Percentiles rank a stretch among this genome's conserved stretches.
phyloP scores from a whole-genome alignment of 805 yeast species.

The Nakazawaea pomicola region DNA sequence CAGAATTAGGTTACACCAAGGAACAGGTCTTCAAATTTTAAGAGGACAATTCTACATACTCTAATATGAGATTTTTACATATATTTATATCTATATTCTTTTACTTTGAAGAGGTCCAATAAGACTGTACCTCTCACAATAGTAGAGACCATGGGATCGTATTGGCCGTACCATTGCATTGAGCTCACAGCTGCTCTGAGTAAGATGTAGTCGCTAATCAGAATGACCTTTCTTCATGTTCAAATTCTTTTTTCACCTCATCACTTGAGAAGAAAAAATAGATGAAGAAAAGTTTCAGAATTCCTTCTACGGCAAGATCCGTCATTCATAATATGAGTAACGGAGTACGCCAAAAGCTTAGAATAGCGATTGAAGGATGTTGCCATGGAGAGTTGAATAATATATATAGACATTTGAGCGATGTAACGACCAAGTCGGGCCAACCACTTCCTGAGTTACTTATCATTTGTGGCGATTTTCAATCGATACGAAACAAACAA shows the following conservation, averaged over 20 bases:
- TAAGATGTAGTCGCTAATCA: too few species aligned
- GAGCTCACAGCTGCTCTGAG: background rate
- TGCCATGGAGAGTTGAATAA: conserved; percentile 74
- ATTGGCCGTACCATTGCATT: too few species aligned
- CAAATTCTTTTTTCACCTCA: background rate
- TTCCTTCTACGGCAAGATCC: background rate
- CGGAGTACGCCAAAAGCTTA: conserved; percentile 1
- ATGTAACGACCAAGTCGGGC: conserved; percentile 19
- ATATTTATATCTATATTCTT: too few species aligned
- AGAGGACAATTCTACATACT: conserved; percentile 13
- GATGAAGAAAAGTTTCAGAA: background rate
- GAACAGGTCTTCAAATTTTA: conserved; percentile 88
- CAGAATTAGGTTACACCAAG: conserved; percentile 82
- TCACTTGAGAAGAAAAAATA: background rate
- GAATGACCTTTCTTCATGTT: background rate
- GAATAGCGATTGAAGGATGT: conserved; percentile 81
- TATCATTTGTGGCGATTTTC: conserved; percentile 89
- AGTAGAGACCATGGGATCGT: too few species aligned
- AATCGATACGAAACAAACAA: conserved; percentile 58
- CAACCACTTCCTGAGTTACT: conserved; percentile 46
- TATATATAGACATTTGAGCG: conserved; percentile 39
- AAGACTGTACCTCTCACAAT: too few species aligned
- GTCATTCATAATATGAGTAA: background rate
- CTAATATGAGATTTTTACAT: too few species aligned
- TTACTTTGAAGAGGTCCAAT: too few species aligned